Conservation (phyloP, 805 yeast species). For the Lipomyces yamadae region DNA sequence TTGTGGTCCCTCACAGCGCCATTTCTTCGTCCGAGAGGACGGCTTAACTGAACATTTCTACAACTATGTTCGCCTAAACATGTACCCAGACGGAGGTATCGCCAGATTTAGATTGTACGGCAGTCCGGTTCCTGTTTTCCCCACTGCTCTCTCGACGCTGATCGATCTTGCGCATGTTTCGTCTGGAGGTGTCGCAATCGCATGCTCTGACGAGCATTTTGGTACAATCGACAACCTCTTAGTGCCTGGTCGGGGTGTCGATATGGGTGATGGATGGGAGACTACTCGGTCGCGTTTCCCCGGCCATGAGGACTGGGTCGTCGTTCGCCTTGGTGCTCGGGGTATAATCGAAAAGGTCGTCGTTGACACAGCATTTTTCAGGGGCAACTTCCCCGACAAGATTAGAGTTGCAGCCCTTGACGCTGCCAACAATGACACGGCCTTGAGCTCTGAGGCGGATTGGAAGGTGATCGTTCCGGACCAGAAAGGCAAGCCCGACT, state of each 20-base stretch:
- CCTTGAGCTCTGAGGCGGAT: conserved; percentile 48
- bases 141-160: conserved; percentile 52
- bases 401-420: conserved; percentile 68
- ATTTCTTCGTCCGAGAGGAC: conserved; percentile 69
- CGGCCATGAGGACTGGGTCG: conserved; percentile 92
- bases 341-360: conserved; percentile 59
- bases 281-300: conserved; percentile 83
- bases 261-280: conserved; percentile 99
- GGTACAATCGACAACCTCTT: conserved; percentile 88
- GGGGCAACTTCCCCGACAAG: conserved; percentile 93
- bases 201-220: conserved; percentile 89
- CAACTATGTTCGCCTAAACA: conserved; percentile 81
- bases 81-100: conserved; percentile 99
- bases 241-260: conserved; percentile 92
- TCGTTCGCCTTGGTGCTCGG: conserved; percentile 77
- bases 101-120: conserved; percentile 94
- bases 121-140: conserved; percentile 71
- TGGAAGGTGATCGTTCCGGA: conserved; percentile 74
- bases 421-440: conserved; percentile 45
- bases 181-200: conserved; percentile 87
- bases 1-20: conserved; percentile 89
- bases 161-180: conserved; percentile 80
- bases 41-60: conserved; percentile 63
- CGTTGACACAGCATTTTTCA: conserved; percentile 89
- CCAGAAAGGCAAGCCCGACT: conserved; percentile 80